Evolutionary conservation across 257 asterid genomes (phyloP), one percentile per base, ranked within the genome.

Genomic region (Parsonsia alboflavescens): DNA sequence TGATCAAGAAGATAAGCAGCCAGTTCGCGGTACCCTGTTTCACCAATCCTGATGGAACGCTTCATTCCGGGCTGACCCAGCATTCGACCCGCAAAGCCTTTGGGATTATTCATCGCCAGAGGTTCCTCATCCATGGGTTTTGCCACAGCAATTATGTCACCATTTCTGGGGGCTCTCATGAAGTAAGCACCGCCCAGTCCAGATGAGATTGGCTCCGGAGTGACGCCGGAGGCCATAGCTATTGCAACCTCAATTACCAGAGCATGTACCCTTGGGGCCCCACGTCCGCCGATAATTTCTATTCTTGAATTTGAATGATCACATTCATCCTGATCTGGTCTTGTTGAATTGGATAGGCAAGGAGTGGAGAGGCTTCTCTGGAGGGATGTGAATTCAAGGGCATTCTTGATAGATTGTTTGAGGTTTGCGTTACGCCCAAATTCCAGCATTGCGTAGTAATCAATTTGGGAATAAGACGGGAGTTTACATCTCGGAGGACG

Each of bases 81-180:
- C 90, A 89, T 83, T 75, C 95, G 76, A 42, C 98, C 98, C 5
- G 88, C 96, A 75, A 90, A 83, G 70, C 98, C 97, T 78, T 94
- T 94, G 0, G 98, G 98, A 49, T 94, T 94, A 69, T 94, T 94
- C 82, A 94, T 82, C 16, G 97, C 98, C 30, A 94, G 81, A 44
- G 98, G 98, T 66, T 94, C 98, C 90, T 94, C 98, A 44, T 94
- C 98, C 36, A 90, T 81, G 0, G 98, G 98, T 87, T 94, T 94
- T 6, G 96, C 97, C 42, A 94, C 97, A 10, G 97, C 97, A 33
- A 94, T 79, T 28, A 82, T 81, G 39, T 82, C 88, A 6, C 96
- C 97, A 66, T 79, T 87, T 64, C 77, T 85, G 4, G 92, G 85
- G 5, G 92, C 77, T 6, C 84, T 87, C 2, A 94, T 61, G 73